Conservation (phyloP, 2,329 filamentous ascomycete genomes). For the Fusarium phyllophilum region DNA sequence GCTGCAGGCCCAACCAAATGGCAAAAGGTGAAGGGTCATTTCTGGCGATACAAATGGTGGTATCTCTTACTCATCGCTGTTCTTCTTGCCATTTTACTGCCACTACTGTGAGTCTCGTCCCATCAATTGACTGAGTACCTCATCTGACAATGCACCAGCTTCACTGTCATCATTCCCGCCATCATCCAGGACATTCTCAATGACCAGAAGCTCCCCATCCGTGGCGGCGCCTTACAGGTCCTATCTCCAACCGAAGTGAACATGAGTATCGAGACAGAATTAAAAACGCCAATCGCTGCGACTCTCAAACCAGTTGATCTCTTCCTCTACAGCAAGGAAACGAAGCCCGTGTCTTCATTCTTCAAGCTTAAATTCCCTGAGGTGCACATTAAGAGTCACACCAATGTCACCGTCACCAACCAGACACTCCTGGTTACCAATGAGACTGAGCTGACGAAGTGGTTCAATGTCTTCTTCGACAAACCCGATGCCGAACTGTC, state of each 20-base stretch:
- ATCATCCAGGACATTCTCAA: conserved; percentile 58
- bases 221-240: conserved; percentile 49
- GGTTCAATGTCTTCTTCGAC: conserved; percentile 55
- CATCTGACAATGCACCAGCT: conserved; percentile 45
- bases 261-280: conserved; percentile 50
- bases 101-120: conserved; percentile 54
- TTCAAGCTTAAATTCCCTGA: conserved; percentile 44
- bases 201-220: conserved; percentile 53
- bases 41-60: conserved; percentile 55
- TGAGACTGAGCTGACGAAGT: conserved; percentile 52
- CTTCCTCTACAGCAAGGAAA: conserved; percentile 54
- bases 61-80: conserved; percentile 55
- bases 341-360: conserved; percentile 34
- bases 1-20: conserved; percentile 36
- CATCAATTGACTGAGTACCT: no score
- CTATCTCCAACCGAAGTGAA: conserved; percentile 48
- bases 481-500: conserved; percentile 50
- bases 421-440: conserved; percentile 51
- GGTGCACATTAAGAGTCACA: conserved; percentile 50
- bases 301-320: conserved; percentile 52
- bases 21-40: conserved; percentile 54
- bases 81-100: conserved; percentile 57
- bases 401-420: conserved; percentile 48
- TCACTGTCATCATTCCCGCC: conserved; percentile 58
- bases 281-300: conserved; percentile 52